Evolutionary conservation across 345 rosid genomes (phyloP).

Genomic region (Hibiscus tridactylites): DNA sequence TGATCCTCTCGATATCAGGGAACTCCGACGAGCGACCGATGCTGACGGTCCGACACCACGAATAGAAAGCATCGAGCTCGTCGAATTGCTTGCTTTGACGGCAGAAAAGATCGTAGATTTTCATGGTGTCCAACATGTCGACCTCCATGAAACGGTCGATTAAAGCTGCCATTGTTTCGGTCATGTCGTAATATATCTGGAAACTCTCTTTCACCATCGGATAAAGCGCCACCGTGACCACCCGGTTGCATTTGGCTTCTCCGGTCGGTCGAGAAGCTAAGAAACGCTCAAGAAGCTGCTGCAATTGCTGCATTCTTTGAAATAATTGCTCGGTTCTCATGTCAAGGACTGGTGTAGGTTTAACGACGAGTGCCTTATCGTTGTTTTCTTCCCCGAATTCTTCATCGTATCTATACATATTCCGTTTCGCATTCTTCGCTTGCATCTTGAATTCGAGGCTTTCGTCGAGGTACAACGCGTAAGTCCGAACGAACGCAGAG

Average conservation of each 20-base stretch:
- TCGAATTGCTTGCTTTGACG: conserved; percentile 58
- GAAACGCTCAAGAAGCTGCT: conserved; percentile 73
- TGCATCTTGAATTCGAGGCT: conserved; percentile 68
- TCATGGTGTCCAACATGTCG: conserved; percentile 50
- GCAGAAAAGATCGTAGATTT: conserved; percentile 59
- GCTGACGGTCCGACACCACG: conserved; percentile 64
- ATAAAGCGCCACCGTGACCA: conserved; percentile 69
- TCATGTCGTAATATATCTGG: conserved; percentile 54
- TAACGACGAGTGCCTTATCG: conserved; percentile 16
- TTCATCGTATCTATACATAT: conserved; percentile 34
- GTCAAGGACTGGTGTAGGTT: conserved; percentile 42
- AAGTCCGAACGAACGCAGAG: conserved; percentile 82
- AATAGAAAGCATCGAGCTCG: conserved; percentile 54
- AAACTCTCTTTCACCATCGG: conserved; percentile 72
- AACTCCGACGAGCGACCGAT: conserved; percentile 70
- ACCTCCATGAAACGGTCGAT: conserved; percentile 73
- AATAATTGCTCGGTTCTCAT: conserved; percentile 51
- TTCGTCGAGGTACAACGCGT: conserved; percentile 70
- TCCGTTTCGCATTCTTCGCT: conserved; percentile 46
- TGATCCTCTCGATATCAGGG: conserved; percentile 68
- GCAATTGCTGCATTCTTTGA: conserved; percentile 64
- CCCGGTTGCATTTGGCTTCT: conserved; percentile 38
- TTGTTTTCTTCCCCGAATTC: conserved; percentile 27
- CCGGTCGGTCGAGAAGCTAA: conserved; percentile 91
- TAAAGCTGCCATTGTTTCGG: conserved; percentile 49